Conservation (phyloP, 2,329 filamentous ascomycete species). For the Pseudogymnoascus sp. region DNA sequence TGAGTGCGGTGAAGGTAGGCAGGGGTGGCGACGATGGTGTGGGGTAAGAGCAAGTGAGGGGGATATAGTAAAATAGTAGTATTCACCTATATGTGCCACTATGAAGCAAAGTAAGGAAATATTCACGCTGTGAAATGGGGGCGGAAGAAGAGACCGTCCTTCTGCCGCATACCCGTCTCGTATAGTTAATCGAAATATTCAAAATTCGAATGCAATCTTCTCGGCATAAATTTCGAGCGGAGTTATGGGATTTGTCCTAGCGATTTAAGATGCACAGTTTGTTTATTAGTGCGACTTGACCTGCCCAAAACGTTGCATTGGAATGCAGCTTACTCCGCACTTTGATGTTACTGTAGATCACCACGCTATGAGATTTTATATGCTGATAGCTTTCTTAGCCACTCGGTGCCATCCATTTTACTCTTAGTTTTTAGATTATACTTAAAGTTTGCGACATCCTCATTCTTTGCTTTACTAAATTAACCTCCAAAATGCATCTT, state of each 20-base stretch:
- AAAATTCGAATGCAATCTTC: background rate
- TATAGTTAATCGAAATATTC: background rate
- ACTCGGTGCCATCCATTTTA: background rate
- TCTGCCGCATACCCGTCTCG: background rate
- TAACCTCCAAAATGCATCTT: background rate
- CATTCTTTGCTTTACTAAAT: background rate
- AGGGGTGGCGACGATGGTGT: background rate
- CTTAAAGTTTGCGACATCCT: background rate
- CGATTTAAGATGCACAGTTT: background rate
- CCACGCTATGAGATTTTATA: background rate
- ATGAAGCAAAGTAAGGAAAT: background rate
- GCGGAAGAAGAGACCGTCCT: background rate
- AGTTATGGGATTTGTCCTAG: background rate
- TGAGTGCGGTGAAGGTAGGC: background rate
- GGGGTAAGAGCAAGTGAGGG: background rate
- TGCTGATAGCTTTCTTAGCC: background rate
- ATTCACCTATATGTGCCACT: no score
- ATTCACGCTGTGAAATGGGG: background rate
- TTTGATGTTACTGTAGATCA: conserved; percentile 1
- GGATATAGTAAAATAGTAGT: background rate
- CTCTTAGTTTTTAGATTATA: background rate
- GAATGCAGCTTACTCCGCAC: background rate
- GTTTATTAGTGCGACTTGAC: background rate
- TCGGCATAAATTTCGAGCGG: background rate
- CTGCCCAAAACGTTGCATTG: background rate